A percentile compares a stretch with the other conserved stretches of the same genome.
Evolutionary conservation across 768 basidiomycete genomes (phyloP).

Genomic region (Omphalotus guepiniiformis): DNA sequence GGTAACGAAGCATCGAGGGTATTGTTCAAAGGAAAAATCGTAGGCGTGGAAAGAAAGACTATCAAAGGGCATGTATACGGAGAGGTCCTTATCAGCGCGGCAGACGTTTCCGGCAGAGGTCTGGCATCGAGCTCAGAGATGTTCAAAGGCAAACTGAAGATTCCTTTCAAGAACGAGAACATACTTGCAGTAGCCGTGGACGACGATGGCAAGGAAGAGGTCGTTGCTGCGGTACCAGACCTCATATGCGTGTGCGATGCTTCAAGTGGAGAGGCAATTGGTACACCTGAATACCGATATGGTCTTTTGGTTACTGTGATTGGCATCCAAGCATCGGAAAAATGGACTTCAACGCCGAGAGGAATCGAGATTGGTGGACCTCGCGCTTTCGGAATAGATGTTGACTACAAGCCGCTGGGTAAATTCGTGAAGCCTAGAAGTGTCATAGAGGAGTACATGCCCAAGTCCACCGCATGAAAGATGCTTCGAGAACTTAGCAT

Average conservation of each 20-base stretch:
- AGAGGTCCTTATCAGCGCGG: constrained; percentile 28
- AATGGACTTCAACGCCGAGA: constrained; percentile 47
- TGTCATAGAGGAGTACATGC: constrained; percentile 37
- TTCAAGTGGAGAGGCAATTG: constrained; percentile 47
- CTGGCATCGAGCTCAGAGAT: constrained; percentile 21
- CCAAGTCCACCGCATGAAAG: no score
- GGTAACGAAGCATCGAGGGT: constrained; percentile 30
- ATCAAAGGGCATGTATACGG: constrained; percentile 39
- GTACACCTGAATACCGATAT: constrained; percentile 54
- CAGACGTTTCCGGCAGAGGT: constrained; percentile 20
- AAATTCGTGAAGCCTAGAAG: constrained; percentile 33
- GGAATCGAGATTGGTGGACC: constrained; percentile 49
- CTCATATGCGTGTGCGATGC: constrained; percentile 53
- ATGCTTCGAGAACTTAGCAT: no score
- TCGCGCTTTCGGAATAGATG: constrained; percentile 42
- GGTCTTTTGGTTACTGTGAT: constrained; percentile 49
- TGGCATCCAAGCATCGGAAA: constrained; percentile 47
- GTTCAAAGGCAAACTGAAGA: constrained; percentile 28
- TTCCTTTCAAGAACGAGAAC: constrained; percentile 58
- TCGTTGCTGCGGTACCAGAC: constrained; percentile 51
- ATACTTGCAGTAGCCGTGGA: constrained; percentile 33
- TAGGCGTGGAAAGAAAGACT: constrained; percentile 37
- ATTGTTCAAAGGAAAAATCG: constrained; percentile 50
- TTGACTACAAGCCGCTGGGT: constrained; percentile 32
- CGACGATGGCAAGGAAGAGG: constrained; percentile 25